Base-by-base conservation (phyloP, 495 filamentous ascomycete species). In the Aspergillus leporis region DNA sequence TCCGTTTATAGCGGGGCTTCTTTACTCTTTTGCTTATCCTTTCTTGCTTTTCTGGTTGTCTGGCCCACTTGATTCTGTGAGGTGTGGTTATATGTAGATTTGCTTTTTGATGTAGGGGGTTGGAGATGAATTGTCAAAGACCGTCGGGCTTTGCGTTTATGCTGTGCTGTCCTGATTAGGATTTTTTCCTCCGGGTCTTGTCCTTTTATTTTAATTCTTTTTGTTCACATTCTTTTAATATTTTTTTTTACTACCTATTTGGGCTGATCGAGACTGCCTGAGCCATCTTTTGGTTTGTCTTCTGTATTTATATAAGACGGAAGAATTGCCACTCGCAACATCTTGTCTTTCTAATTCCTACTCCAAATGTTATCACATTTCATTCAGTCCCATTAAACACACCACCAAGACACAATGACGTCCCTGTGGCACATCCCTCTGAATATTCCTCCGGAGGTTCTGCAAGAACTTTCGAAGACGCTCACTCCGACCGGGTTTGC, bases 401-500 rank as follows among this genome's bases (percentile, higher is more conserved):
- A 40, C 12, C 22, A 25, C 19, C 47, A n/a, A 40, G 18, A 53
- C 14, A 28, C 55, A 25, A 45, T 53, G 41, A 32, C 31, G 45
- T 21, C 45, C 16, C 40, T 32, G 53, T 55, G 46, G 40, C 46
- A 13, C 38, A 53, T 25, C 28, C 31, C 61, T 50, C 45, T 45
- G 62, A 53, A 55, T 40, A 56, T 70, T 25, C 55, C 61, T 21
- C 65, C 66, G 25, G 66, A 68, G 45, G 55, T 65, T 28, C 23
- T 69, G 13, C 43, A 61, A 40, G 60, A 64, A 23, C 53, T 72
- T 46, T 61, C 61, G 23, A 68, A 67, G 25, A 55, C 62, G 45
- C 56, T 62, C 18, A 63, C 61, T 1, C 72, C 69, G 28, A 68
- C 66, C 10, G 62, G 64, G 5, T 18, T 69, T 18, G 67, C 64